Conservation (phyloP, 2,329 filamentous ascomycete genomes). For the Bipolaris sorokiniana region DNA sequence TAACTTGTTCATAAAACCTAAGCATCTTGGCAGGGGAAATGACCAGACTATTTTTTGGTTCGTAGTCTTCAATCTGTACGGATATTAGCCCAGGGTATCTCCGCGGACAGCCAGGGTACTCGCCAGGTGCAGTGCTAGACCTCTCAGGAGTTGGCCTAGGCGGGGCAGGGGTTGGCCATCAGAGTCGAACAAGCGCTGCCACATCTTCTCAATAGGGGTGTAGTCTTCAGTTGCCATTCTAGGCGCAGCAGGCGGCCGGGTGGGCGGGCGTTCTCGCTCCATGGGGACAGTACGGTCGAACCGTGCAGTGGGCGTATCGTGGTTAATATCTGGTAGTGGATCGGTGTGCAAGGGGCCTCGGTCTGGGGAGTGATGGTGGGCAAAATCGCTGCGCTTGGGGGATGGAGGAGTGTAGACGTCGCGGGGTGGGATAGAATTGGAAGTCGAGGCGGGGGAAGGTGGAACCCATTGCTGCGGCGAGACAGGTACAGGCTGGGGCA, state of each 20-base stretch:
- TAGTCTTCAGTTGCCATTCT: conserved; percentile 47
- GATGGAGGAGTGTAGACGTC: conserved; percentile 64
- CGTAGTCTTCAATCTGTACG: conserved; percentile 69
- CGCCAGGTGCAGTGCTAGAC: conserved; percentile 76
- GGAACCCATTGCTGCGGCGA: conserved; percentile 48
- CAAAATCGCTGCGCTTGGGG: conserved; percentile 48
- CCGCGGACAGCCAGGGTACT: conserved; percentile 29
- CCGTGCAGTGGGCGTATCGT: conserved; percentile 39
- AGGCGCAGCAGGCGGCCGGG: conserved; percentile 35
- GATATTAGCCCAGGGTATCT: conserved; percentile 16
- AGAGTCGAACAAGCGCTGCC: conserved; percentile 75
- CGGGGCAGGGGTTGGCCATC: conserved; percentile 70
- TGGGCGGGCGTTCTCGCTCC: conserved; percentile 31
- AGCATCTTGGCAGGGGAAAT: conserved; percentile 78
- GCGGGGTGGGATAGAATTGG: conserved; percentile 56
- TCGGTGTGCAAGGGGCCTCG: conserved; percentile 44
- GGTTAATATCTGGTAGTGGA: conserved; percentile 40
- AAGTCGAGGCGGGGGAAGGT: conserved; percentile 54
- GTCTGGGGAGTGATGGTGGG: conserved; percentile 42
- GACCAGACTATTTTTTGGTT: conserved; percentile 71
- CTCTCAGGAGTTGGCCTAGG: conserved; percentile 73
- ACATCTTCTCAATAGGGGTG: conserved; percentile 67
- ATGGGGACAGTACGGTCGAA: conserved; percentile 33
- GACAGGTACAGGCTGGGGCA: conserved; percentile 39
- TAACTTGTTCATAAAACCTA: conserved; percentile 72